phyloP scores from a whole-genome alignment of 106 monocot species.

The Apostasia ramifera region DNA sequence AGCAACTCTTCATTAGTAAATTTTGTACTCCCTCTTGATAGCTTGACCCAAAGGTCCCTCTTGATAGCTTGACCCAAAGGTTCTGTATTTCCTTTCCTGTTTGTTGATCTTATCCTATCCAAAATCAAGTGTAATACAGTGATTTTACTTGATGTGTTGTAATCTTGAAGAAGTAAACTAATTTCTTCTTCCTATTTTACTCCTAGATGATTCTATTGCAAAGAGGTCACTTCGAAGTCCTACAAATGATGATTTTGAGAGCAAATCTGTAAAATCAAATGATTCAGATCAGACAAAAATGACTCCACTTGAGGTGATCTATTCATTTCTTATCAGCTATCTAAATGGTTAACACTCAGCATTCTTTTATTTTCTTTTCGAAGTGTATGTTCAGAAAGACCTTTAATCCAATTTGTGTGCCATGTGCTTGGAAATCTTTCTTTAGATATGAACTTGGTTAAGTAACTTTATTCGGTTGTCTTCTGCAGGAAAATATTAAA shows the following conservation, averaged over 20 bases:
- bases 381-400: not conserved
- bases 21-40: not conserved
- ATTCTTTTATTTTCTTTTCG: not conserved
- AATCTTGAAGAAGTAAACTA: not conserved
- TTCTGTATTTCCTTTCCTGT: not conserved
- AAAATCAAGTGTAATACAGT: not conserved
- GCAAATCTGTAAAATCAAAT: conserved; percentile 16
- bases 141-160: not conserved
- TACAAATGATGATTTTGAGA: conserved; percentile 26
- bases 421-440: not conserved
- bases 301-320: conserved; percentile 37
- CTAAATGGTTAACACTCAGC: not conserved
- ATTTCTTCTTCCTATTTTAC: not conserved
- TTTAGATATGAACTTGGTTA: not conserved
- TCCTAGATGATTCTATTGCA: conserved; percentile 83
- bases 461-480: not conserved
- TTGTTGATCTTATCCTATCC: not conserved
- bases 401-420: not conserved
- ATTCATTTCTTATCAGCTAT: not conserved
- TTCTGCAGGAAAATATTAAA: conserved; percentile 28
- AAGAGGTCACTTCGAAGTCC: conserved; percentile 32
- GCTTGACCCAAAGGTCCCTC: too few relatives aligned
- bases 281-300: conserved; percentile 7
- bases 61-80: too few relatives aligned
- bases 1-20: not conserved